phyloP scores from a whole-genome alignment of 495 filamentous ascomycete species.

The Penicillium cataractarum region DNA sequence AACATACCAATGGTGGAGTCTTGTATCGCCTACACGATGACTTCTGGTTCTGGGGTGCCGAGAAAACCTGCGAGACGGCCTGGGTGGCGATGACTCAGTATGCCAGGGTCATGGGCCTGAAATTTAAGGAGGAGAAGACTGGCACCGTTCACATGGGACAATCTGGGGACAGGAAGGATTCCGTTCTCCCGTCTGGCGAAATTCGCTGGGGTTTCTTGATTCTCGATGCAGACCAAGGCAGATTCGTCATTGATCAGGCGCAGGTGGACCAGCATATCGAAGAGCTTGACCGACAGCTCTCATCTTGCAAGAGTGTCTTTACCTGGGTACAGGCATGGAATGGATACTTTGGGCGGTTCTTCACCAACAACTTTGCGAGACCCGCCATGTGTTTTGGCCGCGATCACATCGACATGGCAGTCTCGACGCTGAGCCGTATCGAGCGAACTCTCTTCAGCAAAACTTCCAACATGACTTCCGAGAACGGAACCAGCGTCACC shows the following conservation, averaged over 20 bases:
- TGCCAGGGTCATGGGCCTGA: slow-evolving; percentile 55
- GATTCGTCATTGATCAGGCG: slow-evolving; percentile 64
- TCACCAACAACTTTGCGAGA: slow-evolving; percentile 67
- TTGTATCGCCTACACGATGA: slow-evolving; percentile 69
- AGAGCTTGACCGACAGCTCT: slow-evolving; percentile 62
- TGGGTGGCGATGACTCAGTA: slow-evolving; percentile 63
- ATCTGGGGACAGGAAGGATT: neutral
- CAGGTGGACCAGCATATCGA: slow-evolving; percentile 65
- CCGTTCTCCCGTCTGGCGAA: slow-evolving; percentile 52
- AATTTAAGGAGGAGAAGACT: slow-evolving; percentile 61
- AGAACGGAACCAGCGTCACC: slow-evolving; percentile 50
- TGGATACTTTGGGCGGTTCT: slow-evolving; percentile 32
- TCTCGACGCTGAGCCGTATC: slow-evolving; percentile 61
- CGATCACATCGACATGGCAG: slow-evolving; percentile 64
- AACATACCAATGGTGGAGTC: slow-evolving; percentile 52
- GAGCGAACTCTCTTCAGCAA: slow-evolving; percentile 57
- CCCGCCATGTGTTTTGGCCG: slow-evolving; percentile 67
- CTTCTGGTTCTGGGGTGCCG: slow-evolving; percentile 69
- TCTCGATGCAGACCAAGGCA: slow-evolving; percentile 56
- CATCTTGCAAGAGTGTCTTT: slow-evolving; percentile 59
- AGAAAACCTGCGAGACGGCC: slow-evolving; percentile 55
- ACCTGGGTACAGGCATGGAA: slow-evolving; percentile 45
- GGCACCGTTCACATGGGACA: slow-evolving; percentile 53
- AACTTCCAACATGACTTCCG: slow-evolving; percentile 8
- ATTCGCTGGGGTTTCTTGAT: slow-evolving; percentile 70